A percentile compares a stretch with the other conserved stretches of the same genome.
phyloP scores from a whole-genome alignment of 768 basidiomycete genomes.

The Agrocybe praecox region DNA sequence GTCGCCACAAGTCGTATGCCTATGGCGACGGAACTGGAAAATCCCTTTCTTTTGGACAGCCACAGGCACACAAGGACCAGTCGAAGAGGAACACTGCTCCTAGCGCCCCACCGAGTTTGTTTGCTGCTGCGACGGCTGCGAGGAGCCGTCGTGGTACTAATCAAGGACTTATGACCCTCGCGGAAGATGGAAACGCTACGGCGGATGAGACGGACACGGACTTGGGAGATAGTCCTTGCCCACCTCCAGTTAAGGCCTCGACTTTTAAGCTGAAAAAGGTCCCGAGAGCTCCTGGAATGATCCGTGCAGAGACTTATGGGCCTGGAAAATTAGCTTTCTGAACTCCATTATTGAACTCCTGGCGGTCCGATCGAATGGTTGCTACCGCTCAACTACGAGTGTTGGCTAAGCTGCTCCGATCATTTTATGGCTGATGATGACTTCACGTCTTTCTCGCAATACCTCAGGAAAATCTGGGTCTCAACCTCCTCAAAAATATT shows the following conservation, averaged over 20 bases:
- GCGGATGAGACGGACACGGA: constrained; percentile 76
- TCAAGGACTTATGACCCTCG: constrained; percentile 56
- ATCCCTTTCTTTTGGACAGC: constrained; percentile 28
- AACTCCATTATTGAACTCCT: constrained; percentile 1
- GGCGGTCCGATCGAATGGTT: neutral
- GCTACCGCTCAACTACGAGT: too few relatives aligned
- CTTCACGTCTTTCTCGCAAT: neutral
- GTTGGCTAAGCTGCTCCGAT: neutral
- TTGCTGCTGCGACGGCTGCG: constrained; percentile 71
- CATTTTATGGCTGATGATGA: neutral
- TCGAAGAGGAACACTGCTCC: constrained; percentile 73
- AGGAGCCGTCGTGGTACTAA: constrained; percentile 60
- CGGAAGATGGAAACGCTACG: constrained; percentile 65
- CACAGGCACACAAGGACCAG: constrained; percentile 36
- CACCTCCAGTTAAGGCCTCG: constrained; percentile 65
- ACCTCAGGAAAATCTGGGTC: neutral
- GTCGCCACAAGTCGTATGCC: constrained; percentile 88
- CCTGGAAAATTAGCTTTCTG: constrained; percentile 57
- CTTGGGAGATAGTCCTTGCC: constrained; percentile 87
- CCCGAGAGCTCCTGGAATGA: constrained; percentile 45
- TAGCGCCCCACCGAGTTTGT: constrained; percentile 52
- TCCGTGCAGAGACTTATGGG: constrained; percentile 71
- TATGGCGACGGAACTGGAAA: constrained; percentile 76
- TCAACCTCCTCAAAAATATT: neutral
- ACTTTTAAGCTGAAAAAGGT: constrained; percentile 62